A percentile compares a stretch with the other conserved stretches of the same genome.
phyloP scores from a whole-genome alignment of 768 basidiomycete species.

The Tephrocybe sp. region DNA sequence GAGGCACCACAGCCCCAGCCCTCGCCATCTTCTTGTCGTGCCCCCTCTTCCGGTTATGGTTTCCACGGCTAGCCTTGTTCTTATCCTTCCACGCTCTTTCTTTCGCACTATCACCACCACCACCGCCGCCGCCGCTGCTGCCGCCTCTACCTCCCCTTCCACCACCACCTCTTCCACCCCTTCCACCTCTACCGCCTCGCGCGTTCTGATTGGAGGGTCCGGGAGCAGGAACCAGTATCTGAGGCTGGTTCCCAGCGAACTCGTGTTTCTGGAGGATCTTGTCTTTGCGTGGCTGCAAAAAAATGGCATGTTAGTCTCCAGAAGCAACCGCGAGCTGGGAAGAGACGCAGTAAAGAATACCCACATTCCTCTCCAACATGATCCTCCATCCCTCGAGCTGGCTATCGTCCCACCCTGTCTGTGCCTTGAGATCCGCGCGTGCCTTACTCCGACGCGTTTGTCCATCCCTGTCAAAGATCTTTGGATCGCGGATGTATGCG shows the following conservation, averaged over 20 bases:
- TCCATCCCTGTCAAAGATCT: slow-evolving; percentile 75
- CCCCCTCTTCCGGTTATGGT: slow-evolving; percentile 77
- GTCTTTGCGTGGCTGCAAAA: slow-evolving; percentile 66
- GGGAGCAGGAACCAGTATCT: slow-evolving; percentile 14
- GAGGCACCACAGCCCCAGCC: slow-evolving; percentile 42
- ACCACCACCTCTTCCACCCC: slow-evolving; percentile 37
- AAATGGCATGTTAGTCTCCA: neutral
- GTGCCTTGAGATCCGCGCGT: slow-evolving; percentile 61
- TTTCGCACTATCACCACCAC: slow-evolving; percentile 38
- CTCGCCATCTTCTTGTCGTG: slow-evolving; percentile 88
- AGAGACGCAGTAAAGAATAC: slow-evolving; percentile 26
- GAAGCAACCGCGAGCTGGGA: neutral
- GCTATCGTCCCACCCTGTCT: slow-evolving; percentile 79
- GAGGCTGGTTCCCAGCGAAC: slow-evolving; percentile 62
- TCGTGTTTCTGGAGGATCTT: slow-evolving; percentile 75
- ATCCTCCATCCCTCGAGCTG: slow-evolving; percentile 93
- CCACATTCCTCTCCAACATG: slow-evolving; percentile 86
- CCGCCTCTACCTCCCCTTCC: slow-evolving; percentile 35
- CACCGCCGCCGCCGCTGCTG: slow-evolving; percentile 35
- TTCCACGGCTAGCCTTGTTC: slow-evolving; percentile 70
- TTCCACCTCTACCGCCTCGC: slow-evolving; percentile 41
- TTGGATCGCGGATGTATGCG: slow-evolving; percentile 74
- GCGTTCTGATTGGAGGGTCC: slow-evolving; percentile 21
- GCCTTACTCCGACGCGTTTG: slow-evolving; percentile 69
- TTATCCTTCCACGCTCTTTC: slow-evolving; percentile 76